phyloP scores from a whole-genome alignment of 169 alveolate species.

The Plasmodium gallinaceum region DNA sequence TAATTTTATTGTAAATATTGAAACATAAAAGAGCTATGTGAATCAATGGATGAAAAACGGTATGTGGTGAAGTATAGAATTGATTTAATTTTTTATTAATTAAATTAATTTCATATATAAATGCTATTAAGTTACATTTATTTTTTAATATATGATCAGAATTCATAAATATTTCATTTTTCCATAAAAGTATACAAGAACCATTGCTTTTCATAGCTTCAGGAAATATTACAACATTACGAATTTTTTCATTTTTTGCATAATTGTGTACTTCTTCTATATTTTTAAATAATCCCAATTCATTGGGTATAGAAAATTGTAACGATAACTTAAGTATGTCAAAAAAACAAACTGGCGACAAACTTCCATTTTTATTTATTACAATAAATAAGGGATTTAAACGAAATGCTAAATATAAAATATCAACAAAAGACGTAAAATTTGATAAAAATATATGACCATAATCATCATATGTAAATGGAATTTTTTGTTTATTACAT shows the following conservation, averaged over 20 bases:
- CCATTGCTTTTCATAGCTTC: slow-evolving; percentile 75
- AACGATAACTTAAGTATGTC: slow-evolving; percentile 52
- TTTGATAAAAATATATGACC: slow-evolving; percentile 70
- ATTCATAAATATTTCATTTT: slow-evolving; percentile 52
- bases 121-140: slow-evolving; percentile 53
- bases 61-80: slow-evolving; percentile 59
- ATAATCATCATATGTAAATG: slow-evolving; percentile 62
- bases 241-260: slow-evolving; percentile 58
- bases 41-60: slow-evolving; percentile 70
- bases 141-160: slow-evolving; percentile 41
- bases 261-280: slow-evolving; percentile 52
- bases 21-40: slow-evolving; percentile 60
- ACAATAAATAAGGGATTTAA: slow-evolving; percentile 51
- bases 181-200: slow-evolving; percentile 59
- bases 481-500: slow-evolving; percentile 38
- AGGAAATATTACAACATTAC: slow-evolving; percentile 59
- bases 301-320: slow-evolving; percentile 57
- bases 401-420: slow-evolving; percentile 66
- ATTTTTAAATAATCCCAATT: slow-evolving; percentile 57
- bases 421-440: slow-evolving; percentile 63
- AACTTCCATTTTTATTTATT: slow-evolving; percentile 63
- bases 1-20: slow-evolving; percentile 60
- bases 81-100: slow-evolving; percentile 28
- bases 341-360: slow-evolving; percentile 50
- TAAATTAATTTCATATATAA: slow-evolving; percentile 46